Conservation (phyloP, 371 early-diverging fungal species). For the Mucor saturninus region DNA sequence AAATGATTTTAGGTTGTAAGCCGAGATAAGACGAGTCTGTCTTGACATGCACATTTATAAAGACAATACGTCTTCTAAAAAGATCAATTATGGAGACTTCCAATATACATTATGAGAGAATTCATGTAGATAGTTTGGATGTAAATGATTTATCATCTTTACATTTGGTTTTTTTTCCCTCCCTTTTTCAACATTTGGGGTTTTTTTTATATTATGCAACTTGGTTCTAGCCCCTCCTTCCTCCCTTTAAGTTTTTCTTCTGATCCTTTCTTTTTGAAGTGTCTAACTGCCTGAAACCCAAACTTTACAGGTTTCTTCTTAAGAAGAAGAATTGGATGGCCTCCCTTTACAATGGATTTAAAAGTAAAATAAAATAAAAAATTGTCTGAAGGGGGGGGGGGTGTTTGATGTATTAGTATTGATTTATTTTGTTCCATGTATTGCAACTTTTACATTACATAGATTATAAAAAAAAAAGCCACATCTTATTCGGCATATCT, state of each 20-base stretch:
- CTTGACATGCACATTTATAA: no score
- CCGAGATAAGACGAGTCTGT: no score
- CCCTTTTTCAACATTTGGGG: not conserved
- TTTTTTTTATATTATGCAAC: not conserved
- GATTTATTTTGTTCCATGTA: not conserved
- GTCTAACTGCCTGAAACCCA: not conserved
- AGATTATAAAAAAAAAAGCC: not conserved
- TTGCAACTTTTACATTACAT: not conserved
- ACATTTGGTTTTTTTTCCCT: not conserved
- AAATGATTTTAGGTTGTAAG: no score
- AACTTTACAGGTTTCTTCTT: no score
- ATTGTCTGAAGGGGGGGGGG: no score
- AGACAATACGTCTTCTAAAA: no score
- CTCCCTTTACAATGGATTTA: no score
- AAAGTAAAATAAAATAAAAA: no score
- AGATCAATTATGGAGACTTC: no score
- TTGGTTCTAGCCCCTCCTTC: not conserved
- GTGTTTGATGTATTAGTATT: no score
- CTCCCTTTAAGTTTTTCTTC: not conserved
- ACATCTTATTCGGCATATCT: slow-evolving; percentile 7
- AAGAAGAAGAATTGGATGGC: no score
- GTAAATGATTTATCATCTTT: slow-evolving; percentile 1
- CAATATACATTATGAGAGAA: no score
- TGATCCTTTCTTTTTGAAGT: not conserved
- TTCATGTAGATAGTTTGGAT: not conserved